These are phyloP conservation scores for Rhodotorula sp. DNA, from an alignment of 1,284 basidiomycete species.

Conservation along the genomic window DNA sequence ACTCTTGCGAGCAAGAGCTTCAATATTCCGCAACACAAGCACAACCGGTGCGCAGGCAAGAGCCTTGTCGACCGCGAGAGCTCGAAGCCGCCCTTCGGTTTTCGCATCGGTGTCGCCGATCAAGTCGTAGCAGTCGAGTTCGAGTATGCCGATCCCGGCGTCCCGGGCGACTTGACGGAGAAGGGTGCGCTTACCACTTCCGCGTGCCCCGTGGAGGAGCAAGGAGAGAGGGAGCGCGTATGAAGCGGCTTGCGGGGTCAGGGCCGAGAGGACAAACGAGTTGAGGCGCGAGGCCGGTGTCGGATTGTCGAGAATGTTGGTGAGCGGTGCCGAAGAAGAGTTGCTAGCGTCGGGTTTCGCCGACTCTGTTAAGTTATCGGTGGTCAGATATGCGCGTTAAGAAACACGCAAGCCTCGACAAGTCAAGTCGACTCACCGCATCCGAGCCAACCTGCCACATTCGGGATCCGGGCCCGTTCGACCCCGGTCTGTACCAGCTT, in stretches of 20 bases:
- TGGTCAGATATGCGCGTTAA: background rate
- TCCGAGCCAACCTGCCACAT: constrained; percentile 60
- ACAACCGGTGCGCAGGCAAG: constrained; percentile 79
- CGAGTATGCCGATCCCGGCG: constrained; percentile 73
- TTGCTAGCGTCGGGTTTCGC: no score
- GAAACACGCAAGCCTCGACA: background rate
- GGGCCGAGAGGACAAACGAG: constrained; percentile 55
- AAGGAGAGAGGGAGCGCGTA: constrained; percentile 65
- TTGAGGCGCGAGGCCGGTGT: constrained; percentile 32
- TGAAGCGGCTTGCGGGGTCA: constrained; percentile 58
- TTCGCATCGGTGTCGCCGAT: constrained; percentile 75
- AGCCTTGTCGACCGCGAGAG: constrained; percentile 72
- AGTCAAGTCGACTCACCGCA: constrained; percentile 42
- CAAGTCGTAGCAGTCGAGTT: constrained; percentile 85
- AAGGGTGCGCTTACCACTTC: constrained; percentile 69
- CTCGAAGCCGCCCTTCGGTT: constrained; percentile 72
- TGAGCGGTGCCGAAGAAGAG: no score
- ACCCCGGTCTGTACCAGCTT: constrained; percentile 75
- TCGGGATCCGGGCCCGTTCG: constrained; percentile 66
- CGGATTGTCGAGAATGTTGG: background rate
- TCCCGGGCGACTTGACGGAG: constrained; percentile 57
- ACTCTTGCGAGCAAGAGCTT: constrained; percentile 73
- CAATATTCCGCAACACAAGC: constrained; percentile 75
- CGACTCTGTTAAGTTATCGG: background rate
- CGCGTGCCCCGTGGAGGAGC: constrained; percentile 69